Percentiles rank a stretch among this genome's conserved stretches.
phyloP scores from a whole-genome alignment of 2,329 filamentous ascomycete genomes.

The Botryotinia globosa region DNA sequence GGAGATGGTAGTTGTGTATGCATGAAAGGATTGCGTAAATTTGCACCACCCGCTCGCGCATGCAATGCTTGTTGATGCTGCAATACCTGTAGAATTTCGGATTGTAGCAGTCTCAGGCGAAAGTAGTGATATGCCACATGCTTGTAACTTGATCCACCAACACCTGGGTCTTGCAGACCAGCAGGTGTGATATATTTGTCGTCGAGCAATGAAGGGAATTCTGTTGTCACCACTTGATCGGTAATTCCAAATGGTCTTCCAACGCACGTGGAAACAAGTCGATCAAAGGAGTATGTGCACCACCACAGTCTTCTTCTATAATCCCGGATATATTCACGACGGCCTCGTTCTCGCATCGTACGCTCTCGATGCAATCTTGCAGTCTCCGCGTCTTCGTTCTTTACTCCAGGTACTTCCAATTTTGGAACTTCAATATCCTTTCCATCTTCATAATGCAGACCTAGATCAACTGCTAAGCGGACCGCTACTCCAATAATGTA shows the following conservation, averaged over 20 bases:
- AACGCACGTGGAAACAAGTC: slow-evolving; percentile 92
- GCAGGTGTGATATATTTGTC: slow-evolving; percentile 81
- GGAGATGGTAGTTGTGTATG: slow-evolving; percentile 77
- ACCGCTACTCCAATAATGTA: slow-evolving; percentile 96
- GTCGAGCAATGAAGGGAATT: slow-evolving; percentile 85
- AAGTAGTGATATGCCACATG: slow-evolving; percentile 90
- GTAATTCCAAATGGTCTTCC: slow-evolving; percentile 90
- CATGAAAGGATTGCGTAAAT: slow-evolving; percentile 67
- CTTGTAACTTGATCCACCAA: slow-evolving; percentile 76
- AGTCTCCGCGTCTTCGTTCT: slow-evolving; percentile 36
- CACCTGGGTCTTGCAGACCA: slow-evolving; percentile 66
- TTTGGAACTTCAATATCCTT: slow-evolving; percentile 60
- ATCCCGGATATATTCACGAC: slow-evolving; percentile 81
- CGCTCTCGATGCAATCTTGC: slow-evolving; percentile 39
- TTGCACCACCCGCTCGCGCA: slow-evolving; percentile 64
- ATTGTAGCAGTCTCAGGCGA: slow-evolving; percentile 81
- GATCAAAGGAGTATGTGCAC: slow-evolving; percentile 93
- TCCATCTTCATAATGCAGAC: slow-evolving; percentile 89
- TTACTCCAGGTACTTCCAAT: slow-evolving; percentile 44
- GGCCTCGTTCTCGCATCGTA: slow-evolving; percentile 54
- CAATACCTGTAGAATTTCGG: slow-evolving; percentile 89
- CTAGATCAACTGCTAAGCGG: slow-evolving; percentile 84
- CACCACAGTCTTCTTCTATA: slow-evolving; percentile 87
- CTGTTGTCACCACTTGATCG: slow-evolving; percentile 94
- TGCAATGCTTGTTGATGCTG: slow-evolving; percentile 88